These are phyloP conservation scores for Pseudoscleropodium purum DNA, from an alignment of 225 moss, liverwort and hornwort genomes.

Conservation along the genomic window DNA sequence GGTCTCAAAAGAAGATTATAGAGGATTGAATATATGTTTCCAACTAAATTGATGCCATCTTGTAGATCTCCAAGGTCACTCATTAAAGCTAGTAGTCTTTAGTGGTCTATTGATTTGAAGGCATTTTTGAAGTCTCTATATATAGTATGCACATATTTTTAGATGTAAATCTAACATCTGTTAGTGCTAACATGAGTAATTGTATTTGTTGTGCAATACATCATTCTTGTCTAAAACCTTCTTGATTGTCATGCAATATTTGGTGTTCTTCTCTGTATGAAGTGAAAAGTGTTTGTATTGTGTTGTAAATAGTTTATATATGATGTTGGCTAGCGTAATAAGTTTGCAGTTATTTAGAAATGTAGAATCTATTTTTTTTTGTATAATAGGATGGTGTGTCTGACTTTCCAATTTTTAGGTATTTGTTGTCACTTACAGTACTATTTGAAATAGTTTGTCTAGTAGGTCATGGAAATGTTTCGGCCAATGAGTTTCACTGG, in stretches of 20 bases:
- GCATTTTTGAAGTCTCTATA: background rate
- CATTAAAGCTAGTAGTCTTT: background rate
- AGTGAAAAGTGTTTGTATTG: background rate
- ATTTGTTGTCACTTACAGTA: fast-evolving
- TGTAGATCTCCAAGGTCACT: background rate
- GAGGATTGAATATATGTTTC: background rate
- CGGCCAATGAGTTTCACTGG: background rate
- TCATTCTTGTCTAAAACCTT: background rate
- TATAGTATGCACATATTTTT: background rate
- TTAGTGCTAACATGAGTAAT: background rate
- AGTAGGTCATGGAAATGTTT: background rate
- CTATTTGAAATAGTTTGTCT: background rate
- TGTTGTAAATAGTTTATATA: background rate
- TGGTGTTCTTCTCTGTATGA: fast-evolving
- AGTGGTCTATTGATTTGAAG: fast-evolving
- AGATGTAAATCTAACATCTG: background rate
- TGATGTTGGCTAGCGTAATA: too few relatives aligned
- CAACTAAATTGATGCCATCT: background rate
- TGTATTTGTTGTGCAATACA: fast-evolving
- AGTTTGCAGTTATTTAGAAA: background rate
- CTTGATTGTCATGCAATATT: too few relatives aligned
- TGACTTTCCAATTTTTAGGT: fast-evolving
- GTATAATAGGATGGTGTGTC: background rate
- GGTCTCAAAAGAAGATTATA: background rate
- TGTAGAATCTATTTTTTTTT: background rate